These are phyloP conservation scores for Aspergillus saccharolyticus DNA, from an alignment of 495 filamentous ascomycete genomes.

Conservation along the genomic window DNA sequence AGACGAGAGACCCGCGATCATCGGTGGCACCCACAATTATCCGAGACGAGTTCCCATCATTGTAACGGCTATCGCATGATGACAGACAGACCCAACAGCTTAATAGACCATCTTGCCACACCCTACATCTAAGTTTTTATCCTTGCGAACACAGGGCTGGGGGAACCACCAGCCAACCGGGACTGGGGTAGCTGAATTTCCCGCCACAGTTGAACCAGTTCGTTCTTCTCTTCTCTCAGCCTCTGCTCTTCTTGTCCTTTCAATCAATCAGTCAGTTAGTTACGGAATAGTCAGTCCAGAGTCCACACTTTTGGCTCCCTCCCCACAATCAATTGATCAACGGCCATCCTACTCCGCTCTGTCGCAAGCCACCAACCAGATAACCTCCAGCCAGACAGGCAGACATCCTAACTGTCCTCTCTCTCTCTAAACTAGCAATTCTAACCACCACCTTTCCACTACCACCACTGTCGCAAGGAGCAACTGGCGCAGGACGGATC, in stretches of 20 bases:
- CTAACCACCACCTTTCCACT: neutral
- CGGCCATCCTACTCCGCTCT: neutral
- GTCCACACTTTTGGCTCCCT: too few relatives aligned
- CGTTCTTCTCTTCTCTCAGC: neutral
- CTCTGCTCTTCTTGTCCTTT: neutral
- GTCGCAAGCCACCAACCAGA: neutral
- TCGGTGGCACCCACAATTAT: neutral
- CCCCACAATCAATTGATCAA: neutral
- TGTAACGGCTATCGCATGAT: neutral
- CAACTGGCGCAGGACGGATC: neutral
- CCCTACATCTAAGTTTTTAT: neutral
- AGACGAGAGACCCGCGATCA: neutral
- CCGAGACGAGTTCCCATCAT: neutral
- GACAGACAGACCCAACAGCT: neutral
- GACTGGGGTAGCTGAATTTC: neutral
- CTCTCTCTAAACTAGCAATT: neutral
- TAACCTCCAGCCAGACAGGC: neutral
- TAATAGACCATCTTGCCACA: neutral
- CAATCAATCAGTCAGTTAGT: too few relatives aligned
- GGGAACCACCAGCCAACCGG: neutral
- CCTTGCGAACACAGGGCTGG: neutral
- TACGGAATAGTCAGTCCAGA: neutral
- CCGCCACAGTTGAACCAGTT: slow-evolving; percentile 3
- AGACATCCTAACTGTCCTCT: neutral
- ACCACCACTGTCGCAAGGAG: neutral